These are phyloP conservation scores for Euclidium syriacum DNA, from an alignment of 345 rosid species.

Conservation along the genomic window DNA sequence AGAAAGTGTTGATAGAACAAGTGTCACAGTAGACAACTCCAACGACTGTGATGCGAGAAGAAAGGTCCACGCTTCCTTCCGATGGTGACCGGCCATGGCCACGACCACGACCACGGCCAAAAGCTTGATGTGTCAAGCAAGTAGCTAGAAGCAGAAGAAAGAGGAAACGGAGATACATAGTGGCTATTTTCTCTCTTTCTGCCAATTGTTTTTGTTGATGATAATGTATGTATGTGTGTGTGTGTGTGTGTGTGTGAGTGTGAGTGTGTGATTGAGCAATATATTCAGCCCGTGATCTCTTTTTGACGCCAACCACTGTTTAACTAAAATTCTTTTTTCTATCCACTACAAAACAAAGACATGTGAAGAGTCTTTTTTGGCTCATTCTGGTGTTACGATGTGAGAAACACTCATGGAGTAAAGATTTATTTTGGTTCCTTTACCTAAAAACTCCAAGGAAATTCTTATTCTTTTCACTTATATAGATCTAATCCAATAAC, in stretches of 20 bases:
- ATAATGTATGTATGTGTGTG: constrained; percentile 9
- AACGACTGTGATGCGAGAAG: constrained; percentile 59
- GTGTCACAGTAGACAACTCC: constrained; percentile 81
- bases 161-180: constrained; percentile 41
- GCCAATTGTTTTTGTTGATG: constrained; percentile 9
- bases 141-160: constrained; percentile 36
- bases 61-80: constrained; percentile 27
- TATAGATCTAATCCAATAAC: neutral
- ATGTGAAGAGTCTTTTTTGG: constrained; percentile 62
- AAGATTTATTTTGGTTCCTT: constrained; percentile 3
- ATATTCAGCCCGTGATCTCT: constrained; percentile 61
- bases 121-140: constrained; percentile 30
- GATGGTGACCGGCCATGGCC: constrained; percentile 23
- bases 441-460: neutral
- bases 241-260: neutral
- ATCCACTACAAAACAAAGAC: constrained; percentile 75
- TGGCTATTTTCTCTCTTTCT: neutral
- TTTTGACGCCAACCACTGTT: constrained; percentile 45
- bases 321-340: constrained; percentile 23
- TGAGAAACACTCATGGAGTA: constrained; percentile 5
- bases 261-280: constrained; percentile 30
- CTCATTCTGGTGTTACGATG: constrained; percentile 28
- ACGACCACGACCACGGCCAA: constrained; percentile 9
- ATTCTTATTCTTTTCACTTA: neutral
- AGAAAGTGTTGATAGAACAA: constrained; percentile 56